phyloP scores from a whole-genome alignment of 23 red algal species.

The Gracilaria domingensis region DNA sequence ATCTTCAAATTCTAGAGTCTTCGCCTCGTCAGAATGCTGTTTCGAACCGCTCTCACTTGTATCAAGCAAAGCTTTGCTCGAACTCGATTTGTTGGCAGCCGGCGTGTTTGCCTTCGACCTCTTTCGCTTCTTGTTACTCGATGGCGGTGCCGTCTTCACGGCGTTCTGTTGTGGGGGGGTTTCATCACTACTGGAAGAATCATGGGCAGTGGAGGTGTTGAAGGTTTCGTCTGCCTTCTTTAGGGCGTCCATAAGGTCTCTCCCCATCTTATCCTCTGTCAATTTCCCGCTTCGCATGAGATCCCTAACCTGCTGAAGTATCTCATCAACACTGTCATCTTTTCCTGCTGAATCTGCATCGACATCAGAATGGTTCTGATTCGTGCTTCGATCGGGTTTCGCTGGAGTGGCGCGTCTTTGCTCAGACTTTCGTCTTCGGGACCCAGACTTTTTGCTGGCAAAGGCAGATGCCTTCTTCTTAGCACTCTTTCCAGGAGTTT shows the following conservation, averaged over 20 bases:
- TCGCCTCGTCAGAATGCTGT: not conserved
- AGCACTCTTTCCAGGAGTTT: conserved; percentile 21
- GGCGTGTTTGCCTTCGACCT: not conserved
- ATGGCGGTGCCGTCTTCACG: not conserved
- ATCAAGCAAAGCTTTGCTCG: not conserved
- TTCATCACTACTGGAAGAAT: conserved; percentile 40
- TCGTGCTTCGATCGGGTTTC: not conserved
- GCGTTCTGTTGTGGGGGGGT: not conserved
- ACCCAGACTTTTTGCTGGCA: conserved; percentile 29
- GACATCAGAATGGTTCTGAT: not conserved
- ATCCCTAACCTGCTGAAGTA: conserved; percentile 28
- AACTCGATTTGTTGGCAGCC: not conserved
- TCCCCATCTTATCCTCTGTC: conserved; percentile 7
- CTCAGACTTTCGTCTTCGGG: not conserved
- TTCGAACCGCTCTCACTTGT: not conserved
- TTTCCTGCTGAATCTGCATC: not conserved
- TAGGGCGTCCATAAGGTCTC: conserved; percentile 30
- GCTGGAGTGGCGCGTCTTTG: not conserved
- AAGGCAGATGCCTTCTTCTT: conserved; percentile 31
- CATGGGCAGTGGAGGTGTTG: not conserved
- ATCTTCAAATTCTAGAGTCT: not conserved
- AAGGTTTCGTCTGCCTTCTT: conserved; percentile 45
- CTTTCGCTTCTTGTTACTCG: conserved; percentile 13
- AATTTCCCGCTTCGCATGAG: conserved; percentile 49
- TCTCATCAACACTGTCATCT: conserved; percentile 15